A percentile compares a stretch with the other conserved stretches of the same genome.
Conservation (phyloP, 805 yeast genomes). For the Debaryomyces castellii region DNA sequence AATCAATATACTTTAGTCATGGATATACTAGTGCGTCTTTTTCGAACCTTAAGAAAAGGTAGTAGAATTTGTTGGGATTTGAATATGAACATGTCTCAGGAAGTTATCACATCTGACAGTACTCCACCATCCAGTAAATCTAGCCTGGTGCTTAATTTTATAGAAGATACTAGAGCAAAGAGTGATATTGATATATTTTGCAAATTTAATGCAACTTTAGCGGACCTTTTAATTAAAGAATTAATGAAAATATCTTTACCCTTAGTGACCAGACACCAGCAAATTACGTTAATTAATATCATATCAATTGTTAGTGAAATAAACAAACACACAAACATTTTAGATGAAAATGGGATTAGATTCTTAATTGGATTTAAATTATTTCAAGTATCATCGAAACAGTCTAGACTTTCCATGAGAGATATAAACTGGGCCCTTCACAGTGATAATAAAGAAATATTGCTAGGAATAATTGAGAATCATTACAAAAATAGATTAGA, state of each 20-base stretch:
- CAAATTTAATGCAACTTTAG: slow-evolving; percentile 41
- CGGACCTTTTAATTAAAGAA: slow-evolving; percentile 53
- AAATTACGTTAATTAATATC: slow-evolving; percentile 72
- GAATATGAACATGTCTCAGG: slow-evolving; percentile 21
- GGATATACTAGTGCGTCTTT: slow-evolving; percentile 54
- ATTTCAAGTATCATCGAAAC: slow-evolving; percentile 51
- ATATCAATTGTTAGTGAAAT: slow-evolving; percentile 63
- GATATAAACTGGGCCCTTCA: slow-evolving; percentile 88
- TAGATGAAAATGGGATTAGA: slow-evolving; percentile 68
- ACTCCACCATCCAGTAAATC: slow-evolving; percentile 3
- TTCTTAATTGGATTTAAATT: slow-evolving; percentile 72
- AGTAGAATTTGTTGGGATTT: slow-evolving; percentile 33
- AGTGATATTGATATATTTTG: slow-evolving; percentile 23
- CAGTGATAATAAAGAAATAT: slow-evolving; percentile 70
- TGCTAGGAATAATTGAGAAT: slow-evolving; percentile 50
- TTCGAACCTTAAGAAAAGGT: slow-evolving; percentile 47
- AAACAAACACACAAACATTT: slow-evolving; percentile 37
- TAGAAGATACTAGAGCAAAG: background rate
- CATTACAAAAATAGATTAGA: slow-evolving; percentile 45
- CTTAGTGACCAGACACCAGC: slow-evolving; percentile 86
- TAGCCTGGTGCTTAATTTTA: background rate
- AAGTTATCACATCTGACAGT: slow-evolving; percentile 9
- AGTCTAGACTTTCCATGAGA: slow-evolving; percentile 63
- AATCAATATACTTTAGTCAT: slow-evolving; percentile 57
- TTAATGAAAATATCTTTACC: slow-evolving; percentile 70